Percentiles rank a stretch among this genome's conserved stretches.
Evolutionary conservation across 2,329 filamentous ascomycete genomes (phyloP).

Genomic region (Fusarium redolens): DNA sequence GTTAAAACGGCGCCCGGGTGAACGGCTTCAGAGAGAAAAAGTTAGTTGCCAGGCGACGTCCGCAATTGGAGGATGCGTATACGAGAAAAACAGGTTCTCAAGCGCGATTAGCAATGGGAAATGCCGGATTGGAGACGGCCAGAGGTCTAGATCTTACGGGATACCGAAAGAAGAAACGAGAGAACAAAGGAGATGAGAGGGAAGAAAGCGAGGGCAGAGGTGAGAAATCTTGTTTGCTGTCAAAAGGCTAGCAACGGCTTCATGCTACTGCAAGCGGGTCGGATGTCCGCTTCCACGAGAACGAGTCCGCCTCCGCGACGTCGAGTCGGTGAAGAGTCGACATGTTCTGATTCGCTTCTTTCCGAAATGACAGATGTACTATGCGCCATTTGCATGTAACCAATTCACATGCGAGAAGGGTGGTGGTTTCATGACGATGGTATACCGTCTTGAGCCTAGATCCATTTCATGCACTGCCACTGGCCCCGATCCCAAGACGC

Average conservation of each 20-base stretch:
- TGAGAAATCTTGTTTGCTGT: background rate
- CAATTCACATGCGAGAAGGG: background rate
- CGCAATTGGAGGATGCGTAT: conserved; percentile 12
- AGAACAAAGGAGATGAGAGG: background rate
- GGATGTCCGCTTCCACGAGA: background rate
- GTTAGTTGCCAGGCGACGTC: conserved; percentile 6
- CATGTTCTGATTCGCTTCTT: background rate
- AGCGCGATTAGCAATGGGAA: background rate
- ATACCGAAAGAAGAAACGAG: background rate
- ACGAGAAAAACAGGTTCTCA: conserved; percentile 1
- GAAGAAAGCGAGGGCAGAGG: background rate
- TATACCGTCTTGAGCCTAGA: conserved; percentile 2
- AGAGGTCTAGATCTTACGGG: background rate
- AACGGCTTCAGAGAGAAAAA: conserved; percentile 9
- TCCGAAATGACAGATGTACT: background rate
- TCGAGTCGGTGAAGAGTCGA: conserved; percentile 6
- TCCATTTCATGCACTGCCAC: conserved; percentile 27
- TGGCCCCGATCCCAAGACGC: conserved; percentile 22
- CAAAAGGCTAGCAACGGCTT: background rate
- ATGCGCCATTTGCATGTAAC: conserved; percentile 9
- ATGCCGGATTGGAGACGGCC: background rate
- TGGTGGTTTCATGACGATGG: conserved; percentile 2
- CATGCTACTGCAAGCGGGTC: background rate
- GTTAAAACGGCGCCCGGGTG: conserved; percentile 22
- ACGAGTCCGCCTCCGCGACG: background rate